Percentiles rank a stretch among this genome's conserved stretches.
Evolutionary conservation across 2,329 filamentous ascomycete genomes (phyloP).

Genomic region (Bipolaris victoriae): DNA sequence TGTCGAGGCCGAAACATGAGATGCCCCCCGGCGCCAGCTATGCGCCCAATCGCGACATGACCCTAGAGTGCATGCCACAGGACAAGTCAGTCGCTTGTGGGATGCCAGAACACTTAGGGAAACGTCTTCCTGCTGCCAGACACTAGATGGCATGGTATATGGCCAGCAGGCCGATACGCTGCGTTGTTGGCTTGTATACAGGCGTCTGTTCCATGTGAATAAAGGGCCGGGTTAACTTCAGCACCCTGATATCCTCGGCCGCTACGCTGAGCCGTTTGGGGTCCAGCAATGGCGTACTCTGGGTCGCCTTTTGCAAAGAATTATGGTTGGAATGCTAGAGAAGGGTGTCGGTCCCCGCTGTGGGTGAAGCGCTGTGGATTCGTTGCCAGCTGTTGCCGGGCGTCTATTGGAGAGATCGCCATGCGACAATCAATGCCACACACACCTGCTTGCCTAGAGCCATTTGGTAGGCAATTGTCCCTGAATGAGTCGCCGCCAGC

Average conservation of each 20-base stretch:
- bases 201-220: slow-evolving; percentile 31
- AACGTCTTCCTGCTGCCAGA: slow-evolving; percentile 29
- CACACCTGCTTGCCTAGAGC: slow-evolving; percentile 21
- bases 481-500: slow-evolving; percentile 14
- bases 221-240: slow-evolving; percentile 19
- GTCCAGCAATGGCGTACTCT: slow-evolving; percentile 12
- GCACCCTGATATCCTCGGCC: slow-evolving; percentile 34
- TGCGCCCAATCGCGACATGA: slow-evolving; percentile 37
- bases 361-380: slow-evolving; percentile 40
- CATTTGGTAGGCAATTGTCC: slow-evolving; percentile 14
- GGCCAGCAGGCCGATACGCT: slow-evolving; percentile 37
- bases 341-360: slow-evolving; percentile 20
- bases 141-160: slow-evolving; percentile 29
- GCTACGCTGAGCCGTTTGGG: slow-evolving; percentile 19
- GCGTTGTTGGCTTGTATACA: slow-evolving; percentile 34
- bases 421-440: slow-evolving; percentile 43
- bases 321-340: slow-evolving; percentile 26
- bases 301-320: slow-evolving; percentile 22
- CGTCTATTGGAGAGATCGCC: slow-evolving; percentile 44
- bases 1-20: slow-evolving; percentile 39
- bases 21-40: slow-evolving; percentile 40
- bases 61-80: slow-evolving; percentile 36
- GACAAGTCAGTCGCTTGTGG: slow-evolving; percentile 31
- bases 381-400: slow-evolving; percentile 41
- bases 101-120: slow-evolving; percentile 22